Evolutionary conservation across 2,329 filamentous ascomycete genomes (phyloP), one percentile per base, ranked within the genome.

Genomic region (Drechslera avenae): DNA sequence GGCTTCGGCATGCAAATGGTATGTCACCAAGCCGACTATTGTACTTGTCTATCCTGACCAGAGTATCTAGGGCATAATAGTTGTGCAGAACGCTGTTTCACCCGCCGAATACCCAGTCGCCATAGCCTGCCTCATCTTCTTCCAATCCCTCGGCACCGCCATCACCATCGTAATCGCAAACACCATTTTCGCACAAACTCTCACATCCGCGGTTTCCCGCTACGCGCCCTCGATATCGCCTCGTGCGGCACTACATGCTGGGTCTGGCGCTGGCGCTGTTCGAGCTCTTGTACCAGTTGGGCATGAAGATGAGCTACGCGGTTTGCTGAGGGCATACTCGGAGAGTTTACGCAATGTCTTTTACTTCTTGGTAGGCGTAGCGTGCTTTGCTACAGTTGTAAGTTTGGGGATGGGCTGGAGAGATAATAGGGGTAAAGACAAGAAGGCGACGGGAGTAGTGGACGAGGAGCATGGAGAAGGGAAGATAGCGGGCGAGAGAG

Each of bases 121-220:
- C 5, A 66, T 71, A 39, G 62, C 73, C 4, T 53, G 70, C 7
- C 43, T 75, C 3, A 59, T 74, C 19, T 75, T 76, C 54, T 44
- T 59, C 28, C 73, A 76, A 45, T 73, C 72, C 42, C 60, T 76
- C 3, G 62, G 68, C 13, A 65, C 48, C 2, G 62, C 74, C 0
- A 57, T 68, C 5, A 67, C 59, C 32, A 56, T 72, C 12, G 60
- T 71, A 4, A 52, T 70, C 7, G 67, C 64, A 18, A 68, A 63
- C 33, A 58, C 61, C 1, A 61, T 70, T 26, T 68, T 71, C 23
- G 46, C 62, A 9, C 59, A 70, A 33, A 62, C 58, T 1, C 50
- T 71, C 2, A 48, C 36, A 3, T 48, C 50, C 4, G 45, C 42
- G 5, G 39, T 69, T 2, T 23, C 34, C 0, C 43, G 45, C 14